These are phyloP conservation scores for Dryas drummondii DNA, from an alignment of 306 rosid species.

Conservation along the genomic window DNA sequence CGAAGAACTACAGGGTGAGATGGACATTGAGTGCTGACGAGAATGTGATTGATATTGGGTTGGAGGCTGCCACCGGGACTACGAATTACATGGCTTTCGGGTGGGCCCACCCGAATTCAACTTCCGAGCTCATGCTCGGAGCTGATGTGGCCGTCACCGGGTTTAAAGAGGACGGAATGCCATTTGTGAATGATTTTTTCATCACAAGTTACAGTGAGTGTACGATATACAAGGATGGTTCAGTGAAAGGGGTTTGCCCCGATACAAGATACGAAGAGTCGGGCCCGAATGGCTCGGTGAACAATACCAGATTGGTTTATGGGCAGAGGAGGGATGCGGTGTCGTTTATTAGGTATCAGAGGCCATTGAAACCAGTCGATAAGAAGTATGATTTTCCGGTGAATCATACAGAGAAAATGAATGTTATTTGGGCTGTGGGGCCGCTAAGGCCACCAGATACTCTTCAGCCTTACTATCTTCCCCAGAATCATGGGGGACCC, in stretches of 20 bases:
- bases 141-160: slow-evolving; percentile 78
- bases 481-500: slow-evolving; percentile 73
- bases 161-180: slow-evolving; percentile 63
- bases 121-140: slow-evolving; percentile 65
- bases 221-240: slow-evolving; percentile 39
- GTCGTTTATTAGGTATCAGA: slow-evolving; percentile 59
- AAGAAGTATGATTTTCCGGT: slow-evolving; percentile 66
- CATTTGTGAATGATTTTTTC: slow-evolving; percentile 75
- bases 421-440: slow-evolving; percentile 89
- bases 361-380: slow-evolving; percentile 57
- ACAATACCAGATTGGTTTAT: slow-evolving; percentile 56
- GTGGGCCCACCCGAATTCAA: slow-evolving; percentile 61
- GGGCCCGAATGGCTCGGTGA: slow-evolving; percentile 40
- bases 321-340: slow-evolving; percentile 82
- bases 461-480: slow-evolving; percentile 69
- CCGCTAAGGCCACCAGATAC: slow-evolving; percentile 70
- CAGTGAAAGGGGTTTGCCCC: slow-evolving; percentile 79
- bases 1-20: slow-evolving; percentile 54
- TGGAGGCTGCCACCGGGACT: slow-evolving; percentile 71
- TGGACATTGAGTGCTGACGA: slow-evolving; percentile 61
- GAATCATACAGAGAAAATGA: slow-evolving; percentile 47
- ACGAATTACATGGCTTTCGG: slow-evolving; percentile 87
- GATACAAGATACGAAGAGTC: slow-evolving; percentile 56
- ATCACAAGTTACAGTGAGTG: slow-evolving; percentile 73
- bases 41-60: slow-evolving; percentile 61